Evolutionary conservation across 805 yeast species (phyloP), one percentile per base, ranked within the genome.

Genomic region (Cyberlindnera petersonii): DNA sequence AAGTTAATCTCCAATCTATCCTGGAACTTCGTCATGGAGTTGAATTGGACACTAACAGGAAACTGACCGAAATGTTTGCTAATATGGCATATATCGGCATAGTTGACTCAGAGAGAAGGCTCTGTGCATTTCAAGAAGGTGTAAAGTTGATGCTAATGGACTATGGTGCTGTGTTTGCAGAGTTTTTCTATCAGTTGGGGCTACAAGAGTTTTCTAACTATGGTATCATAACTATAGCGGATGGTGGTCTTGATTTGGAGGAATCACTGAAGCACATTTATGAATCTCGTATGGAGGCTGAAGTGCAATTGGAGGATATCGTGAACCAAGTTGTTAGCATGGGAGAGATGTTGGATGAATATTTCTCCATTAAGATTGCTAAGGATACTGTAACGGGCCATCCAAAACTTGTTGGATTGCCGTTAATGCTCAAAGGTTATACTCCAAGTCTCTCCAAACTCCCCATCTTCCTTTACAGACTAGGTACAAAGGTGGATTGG

Each of bases 111-210:
- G 55, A 61, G 10, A 72, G 77, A 44, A 65, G 97, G 31, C 64
- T 91, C 16, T 80, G 84, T 11, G 83, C 95, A n/a, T 68, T 91
- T 31, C 98, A 93, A 57, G 74, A 79, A 55, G 96, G 82, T 50
- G 82, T 88, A 8, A 77, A 79, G 42, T 65, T 93, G 11, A 82
- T 74, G 55, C 61, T 93, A 18, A 77, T 91, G 15, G 96, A 91
- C 59, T 93, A 87, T 59, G 86, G 82, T 0, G 71, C 84, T 0
- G 56, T 86, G 1, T 67, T 81, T 21, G 61, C 64, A 43, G 86
- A 85, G 45, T 66, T 87, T 39, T 88, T 84, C 52, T 93, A 88
- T 59, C 97, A 93, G 52, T 63, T 84, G 5, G 87, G 84, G 0
- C 60, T 93, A 11, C 63, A 82, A 1, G 86, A 86, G 43, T 87